These are phyloP conservation scores for Leishmania guyanensis DNA, from an alignment of 208 protist species.

Conservation along the genomic window DNA sequence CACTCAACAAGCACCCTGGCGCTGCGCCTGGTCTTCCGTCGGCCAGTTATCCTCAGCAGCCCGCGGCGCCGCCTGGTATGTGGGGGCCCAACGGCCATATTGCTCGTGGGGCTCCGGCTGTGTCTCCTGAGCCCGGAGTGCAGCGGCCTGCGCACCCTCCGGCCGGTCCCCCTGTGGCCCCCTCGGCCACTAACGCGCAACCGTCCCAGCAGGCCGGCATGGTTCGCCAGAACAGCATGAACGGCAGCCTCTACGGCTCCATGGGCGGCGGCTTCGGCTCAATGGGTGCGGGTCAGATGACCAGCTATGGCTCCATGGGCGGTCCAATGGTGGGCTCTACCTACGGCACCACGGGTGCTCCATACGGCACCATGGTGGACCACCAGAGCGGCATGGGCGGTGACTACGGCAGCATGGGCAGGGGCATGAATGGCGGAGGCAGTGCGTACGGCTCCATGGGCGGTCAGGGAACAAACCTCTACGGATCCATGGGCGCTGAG, in stretches of 20 bases:
- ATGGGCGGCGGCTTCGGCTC: constrained; percentile 13
- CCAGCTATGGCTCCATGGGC: constrained; percentile 22
- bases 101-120: neutral
- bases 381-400: neutral
- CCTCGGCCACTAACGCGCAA: constrained; percentile 1
- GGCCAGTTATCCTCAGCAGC: neutral
- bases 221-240: constrained; percentile 33
- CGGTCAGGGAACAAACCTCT: constrained; percentile 16
- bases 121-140: constrained; percentile 6
- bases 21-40: neutral
- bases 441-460: constrained; percentile 33
- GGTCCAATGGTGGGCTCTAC: constrained; percentile 14
- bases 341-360: constrained; percentile 3
- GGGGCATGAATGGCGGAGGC: constrained; percentile 7
- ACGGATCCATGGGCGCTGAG: constrained; percentile 21
- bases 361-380: constrained; percentile 15
- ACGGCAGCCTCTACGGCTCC: constrained; percentile 8
- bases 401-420: constrained; percentile 23
- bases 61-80: constrained; percentile 19
- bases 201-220: constrained; percentile 3
- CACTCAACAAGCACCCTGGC: neutral
- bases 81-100: constrained; percentile 30
- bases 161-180: neutral
- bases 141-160: neutral
- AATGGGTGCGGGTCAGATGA: neutral